phyloP scores from a whole-genome alignment of 2,329 filamentous ascomycete genomes.

The Aschersonia sp. region DNA sequence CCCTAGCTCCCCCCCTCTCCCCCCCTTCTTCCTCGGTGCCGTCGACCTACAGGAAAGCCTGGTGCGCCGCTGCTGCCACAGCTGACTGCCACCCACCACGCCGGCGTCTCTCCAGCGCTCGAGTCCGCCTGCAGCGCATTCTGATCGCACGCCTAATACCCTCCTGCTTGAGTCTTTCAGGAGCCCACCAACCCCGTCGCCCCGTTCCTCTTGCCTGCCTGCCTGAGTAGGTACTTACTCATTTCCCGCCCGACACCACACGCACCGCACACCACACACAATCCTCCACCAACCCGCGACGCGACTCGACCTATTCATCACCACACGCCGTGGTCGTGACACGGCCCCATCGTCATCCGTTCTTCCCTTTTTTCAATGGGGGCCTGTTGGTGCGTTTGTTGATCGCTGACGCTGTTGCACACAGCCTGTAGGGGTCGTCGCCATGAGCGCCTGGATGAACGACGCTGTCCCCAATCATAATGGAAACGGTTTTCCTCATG shows the following conservation, averaged over 20 bases:
- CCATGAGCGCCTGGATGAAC: slow-evolving; percentile 63
- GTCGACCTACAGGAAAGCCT: background rate
- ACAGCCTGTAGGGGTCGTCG: slow-evolving; percentile 31
- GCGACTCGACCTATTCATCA: slow-evolving; percentile 24
- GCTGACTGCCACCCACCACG: background rate
- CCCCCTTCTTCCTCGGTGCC: background rate
- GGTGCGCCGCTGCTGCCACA: background rate
- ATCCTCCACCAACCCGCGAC: slow-evolving; percentile 27
- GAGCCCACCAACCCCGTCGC: background rate
- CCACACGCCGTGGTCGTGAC: slow-evolving; percentile 25
- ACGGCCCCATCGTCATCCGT: slow-evolving; percentile 30
- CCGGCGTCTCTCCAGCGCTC: background rate
- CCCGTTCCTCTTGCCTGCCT: slow-evolving; percentile 3
- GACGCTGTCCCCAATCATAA: slow-evolving; percentile 56
- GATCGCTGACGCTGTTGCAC: slow-evolving; percentile 29
- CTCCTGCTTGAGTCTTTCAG: background rate
- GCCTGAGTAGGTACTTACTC: slow-evolving; percentile 2
- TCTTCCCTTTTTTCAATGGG: slow-evolving; percentile 23
- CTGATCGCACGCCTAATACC: background rate
- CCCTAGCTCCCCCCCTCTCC: no score
- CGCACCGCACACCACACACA: slow-evolving; percentile 10
- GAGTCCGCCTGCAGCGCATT: slow-evolving; percentile 1
- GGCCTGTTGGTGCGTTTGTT: slow-evolving; percentile 22
- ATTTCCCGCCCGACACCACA: slow-evolving; percentile 17
- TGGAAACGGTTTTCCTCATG: slow-evolving; percentile 53